Conservation (phyloP, 345 rosid species). For the Linum usitatissimum region DNA sequence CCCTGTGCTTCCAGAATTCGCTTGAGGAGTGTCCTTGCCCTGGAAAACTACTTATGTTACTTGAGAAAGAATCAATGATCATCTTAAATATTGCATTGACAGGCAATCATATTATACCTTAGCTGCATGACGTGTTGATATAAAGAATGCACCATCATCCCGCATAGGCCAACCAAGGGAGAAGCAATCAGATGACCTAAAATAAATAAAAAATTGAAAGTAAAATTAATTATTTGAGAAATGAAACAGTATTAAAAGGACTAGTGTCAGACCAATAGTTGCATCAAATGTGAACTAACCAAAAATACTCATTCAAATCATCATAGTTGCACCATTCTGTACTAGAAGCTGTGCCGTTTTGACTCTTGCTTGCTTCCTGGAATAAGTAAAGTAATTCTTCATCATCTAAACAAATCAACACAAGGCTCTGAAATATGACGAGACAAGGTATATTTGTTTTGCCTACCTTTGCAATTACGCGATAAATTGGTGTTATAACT, state of each 20-base stretch:
- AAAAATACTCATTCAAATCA: slow-evolving; percentile 9
- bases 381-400: not conserved
- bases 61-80: not conserved
- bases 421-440: slow-evolving; percentile 9
- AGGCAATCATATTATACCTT: not conserved
- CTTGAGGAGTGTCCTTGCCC: slow-evolving; percentile 26
- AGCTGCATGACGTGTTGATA: not conserved
- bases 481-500: slow-evolving; percentile 56
- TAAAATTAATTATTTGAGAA: not conserved
- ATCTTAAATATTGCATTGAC: not conserved
- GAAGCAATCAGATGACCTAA: slow-evolving; percentile 9
- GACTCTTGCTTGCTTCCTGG: slow-evolving; percentile 7
- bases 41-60: slow-evolving; percentile 7
- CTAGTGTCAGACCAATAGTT: not conserved
- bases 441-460: not conserved
- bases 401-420: not conserved
- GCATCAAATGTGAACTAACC: slow-evolving; percentile 2
- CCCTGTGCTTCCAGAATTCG: slow-evolving; percentile 33
- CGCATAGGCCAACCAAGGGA: slow-evolving; percentile 9
- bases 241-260: not conserved
- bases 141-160: slow-evolving; percentile 9
- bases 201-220: not conserved
- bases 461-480: slow-evolving; percentile 40
- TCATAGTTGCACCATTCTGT: slow-evolving; percentile 9
- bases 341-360: not conserved